Evolutionary conservation across 2,329 filamentous ascomycete species (phyloP), one percentile per base, ranked within the genome.

Genomic region (Zymoseptoria crescenta): DNA sequence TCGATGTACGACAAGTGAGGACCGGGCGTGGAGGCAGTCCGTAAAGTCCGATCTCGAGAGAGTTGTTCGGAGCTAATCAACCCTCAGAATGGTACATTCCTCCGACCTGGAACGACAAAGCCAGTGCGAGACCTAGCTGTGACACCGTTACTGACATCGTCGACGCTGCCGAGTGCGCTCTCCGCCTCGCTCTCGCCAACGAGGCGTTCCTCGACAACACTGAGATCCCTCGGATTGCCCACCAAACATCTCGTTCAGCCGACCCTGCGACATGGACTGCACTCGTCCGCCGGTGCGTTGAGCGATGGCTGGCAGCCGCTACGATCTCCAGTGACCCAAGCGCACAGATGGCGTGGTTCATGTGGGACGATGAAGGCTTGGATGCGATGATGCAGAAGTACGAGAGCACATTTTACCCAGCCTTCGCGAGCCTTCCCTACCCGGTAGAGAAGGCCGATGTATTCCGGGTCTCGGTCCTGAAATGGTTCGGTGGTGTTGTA

Each of bases 401-500:
- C 10, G 57, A 59, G 27, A 54, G 30, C 7, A 20, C 53, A 2
- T 48, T 59, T 21, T 54, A 49, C 9, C 8, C 20, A 53, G 54
- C 13, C 8, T 59, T 59, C 28, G 49, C 49, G 16, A 50, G 48
- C 19, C 54, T 59, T 4, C 57, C 57, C 24, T 59, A 59, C 27
- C 57, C 57, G 3, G 57, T 59, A 7, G 57, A 59, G 30, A 59
- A 59, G 27, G 57, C 57, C 1, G 57, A 59, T 27, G 48, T 29
- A 3, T 59, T 49, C 7, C 57, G 57, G 13, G 19, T 59, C 21
- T n/a, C 53, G 20, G 57, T 59, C 1, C 19, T 59, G 49, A 59
- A 59, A 21, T 59, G 57, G 57, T 59, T 59, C 29, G 57, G 57
- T 7, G 57, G 57, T 10, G n/a, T 59, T 27, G 57, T 59, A 13